These are phyloP conservation scores for Trichoderma hamatum DNA, from an alignment of 2,329 filamentous ascomycete species.

Conservation along the genomic window DNA sequence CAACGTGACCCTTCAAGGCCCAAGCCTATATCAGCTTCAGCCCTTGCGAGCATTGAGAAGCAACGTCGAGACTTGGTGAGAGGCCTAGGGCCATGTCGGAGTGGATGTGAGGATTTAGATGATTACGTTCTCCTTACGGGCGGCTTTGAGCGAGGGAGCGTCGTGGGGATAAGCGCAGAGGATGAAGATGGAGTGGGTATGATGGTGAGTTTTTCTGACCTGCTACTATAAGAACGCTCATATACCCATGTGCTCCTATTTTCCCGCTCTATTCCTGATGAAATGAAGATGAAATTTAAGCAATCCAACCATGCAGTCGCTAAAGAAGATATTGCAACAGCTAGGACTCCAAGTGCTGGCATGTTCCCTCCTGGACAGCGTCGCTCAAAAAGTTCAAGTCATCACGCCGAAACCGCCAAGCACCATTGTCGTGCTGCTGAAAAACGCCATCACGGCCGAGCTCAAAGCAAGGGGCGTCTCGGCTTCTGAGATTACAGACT, in stretches of 20 bases:
- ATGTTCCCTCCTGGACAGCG: constrained; percentile 40
- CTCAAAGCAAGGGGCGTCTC: constrained; percentile 30
- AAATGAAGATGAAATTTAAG: too few species aligned
- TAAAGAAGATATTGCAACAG: too few species aligned
- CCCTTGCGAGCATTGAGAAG: constrained; percentile 46
- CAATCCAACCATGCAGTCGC: background rate
- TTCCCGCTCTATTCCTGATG: background rate
- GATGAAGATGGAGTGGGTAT: constrained; percentile 52
- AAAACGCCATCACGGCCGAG: constrained; percentile 46
- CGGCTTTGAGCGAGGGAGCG: constrained; percentile 53
- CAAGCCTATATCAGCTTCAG: constrained; percentile 50
- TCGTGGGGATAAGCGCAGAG: constrained; percentile 59
- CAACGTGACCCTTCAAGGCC: constrained; percentile 33
- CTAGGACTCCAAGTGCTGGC: constrained; percentile 55
- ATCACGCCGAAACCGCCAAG: constrained; percentile 52
- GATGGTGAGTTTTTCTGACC: constrained; percentile 42
- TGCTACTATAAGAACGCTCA: too few species aligned
- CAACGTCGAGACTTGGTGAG: constrained; percentile 39
- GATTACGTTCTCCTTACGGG: constrained; percentile 49
- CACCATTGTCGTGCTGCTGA: constrained; percentile 47
- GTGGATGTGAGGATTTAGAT: constrained; percentile 55
- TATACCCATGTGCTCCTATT: background rate
- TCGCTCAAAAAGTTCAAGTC: constrained; percentile 43
- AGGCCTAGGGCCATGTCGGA: constrained; percentile 40
- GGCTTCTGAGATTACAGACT: constrained; percentile 28